Conservation (phyloP, 176 grass and related monocot genomes). For the Pontederia paniculata region DNA sequence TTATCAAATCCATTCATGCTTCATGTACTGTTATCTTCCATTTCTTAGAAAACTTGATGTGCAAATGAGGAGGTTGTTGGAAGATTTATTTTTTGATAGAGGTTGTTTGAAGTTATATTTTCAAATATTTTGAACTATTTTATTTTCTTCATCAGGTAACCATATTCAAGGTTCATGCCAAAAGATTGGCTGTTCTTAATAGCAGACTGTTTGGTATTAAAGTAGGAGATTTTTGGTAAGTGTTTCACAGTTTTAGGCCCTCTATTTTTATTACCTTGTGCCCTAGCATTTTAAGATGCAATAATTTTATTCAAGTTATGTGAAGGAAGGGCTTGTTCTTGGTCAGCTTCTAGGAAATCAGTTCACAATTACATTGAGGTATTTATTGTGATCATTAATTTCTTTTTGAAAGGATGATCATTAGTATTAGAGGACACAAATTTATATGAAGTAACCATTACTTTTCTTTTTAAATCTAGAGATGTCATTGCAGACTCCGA, state of each 20-base stretch:
- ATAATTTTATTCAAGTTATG: conserved; percentile 50
- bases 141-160: conserved; percentile 52
- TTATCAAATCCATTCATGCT: too few species aligned
- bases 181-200: conserved; percentile 70
- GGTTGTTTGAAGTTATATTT: not conserved
- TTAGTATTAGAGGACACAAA: not conserved
- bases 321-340: conserved; percentile 89
- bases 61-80: not conserved
- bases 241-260: conserved; percentile 6
- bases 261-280: conserved; percentile 12
- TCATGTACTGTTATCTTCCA: too few species aligned
- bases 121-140: conserved; percentile 1
- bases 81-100: not conserved
- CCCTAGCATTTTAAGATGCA: conserved; percentile 12
- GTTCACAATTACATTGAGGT: conserved; percentile 96
- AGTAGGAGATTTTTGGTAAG: conserved; percentile 87
- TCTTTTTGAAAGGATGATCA: too few species aligned
- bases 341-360: conserved; percentile 75
- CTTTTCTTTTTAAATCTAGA: conserved; percentile 28
- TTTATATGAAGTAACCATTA: conserved; percentile 28
- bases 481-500: conserved; percentile 71
- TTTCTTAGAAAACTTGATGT: too few species aligned
- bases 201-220: conserved; percentile 77
- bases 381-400: conserved; percentile 16
- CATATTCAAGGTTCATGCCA: conserved; percentile 79